Evolutionary conservation across 2,329 filamentous ascomycete species (phyloP), one percentile per base, ranked within the genome.

Genomic region (Curvularia hawaiiensis): DNA sequence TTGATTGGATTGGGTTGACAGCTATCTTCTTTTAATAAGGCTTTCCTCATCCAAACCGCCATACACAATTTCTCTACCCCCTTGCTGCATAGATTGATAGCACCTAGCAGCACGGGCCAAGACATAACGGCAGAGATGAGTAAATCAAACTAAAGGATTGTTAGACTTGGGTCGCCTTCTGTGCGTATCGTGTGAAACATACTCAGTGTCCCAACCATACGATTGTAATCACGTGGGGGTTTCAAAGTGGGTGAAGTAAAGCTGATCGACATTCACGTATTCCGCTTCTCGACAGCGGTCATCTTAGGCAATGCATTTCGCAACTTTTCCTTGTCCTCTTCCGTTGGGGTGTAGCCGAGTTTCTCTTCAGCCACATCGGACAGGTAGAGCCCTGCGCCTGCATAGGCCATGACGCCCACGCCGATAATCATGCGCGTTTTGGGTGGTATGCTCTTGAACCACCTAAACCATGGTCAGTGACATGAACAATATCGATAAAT

Each of bases 361-460:
- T 83, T 86, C 71, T 90, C 84, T 77, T 94, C 92, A 16, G 89
- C 86, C 56, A 82, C 82, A 71, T 94, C 90, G 5, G 89, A 87
- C 18, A 90, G 71, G 71, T 89, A 88, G n/a, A 95, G 82, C 16
- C 91, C 93, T 40, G 86, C 79, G 40, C 81, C 79, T 14, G 91
- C 91, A 85, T 92, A 97, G 33, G 85, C 85, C 70, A 97, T 86
- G 64, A 96, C 78, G 66, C 87, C 89, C 48, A 87, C 74, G 65
- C 93, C 93, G 61, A 96, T 82, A 47, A 88, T 78, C 41, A 91
- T 78, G 55, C 90, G 89, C 24, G 90, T 89, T 65, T 85, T 88
- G 18, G 89, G 84, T 3, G 88, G 79, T 52, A 96, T 87, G 67
- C 84, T 86, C 71, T 84, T 88, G 80, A 92, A 96, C 68, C 69